phyloP scores from a whole-genome alignment of 345 rosid species.

The Psidium guajava region DNA sequence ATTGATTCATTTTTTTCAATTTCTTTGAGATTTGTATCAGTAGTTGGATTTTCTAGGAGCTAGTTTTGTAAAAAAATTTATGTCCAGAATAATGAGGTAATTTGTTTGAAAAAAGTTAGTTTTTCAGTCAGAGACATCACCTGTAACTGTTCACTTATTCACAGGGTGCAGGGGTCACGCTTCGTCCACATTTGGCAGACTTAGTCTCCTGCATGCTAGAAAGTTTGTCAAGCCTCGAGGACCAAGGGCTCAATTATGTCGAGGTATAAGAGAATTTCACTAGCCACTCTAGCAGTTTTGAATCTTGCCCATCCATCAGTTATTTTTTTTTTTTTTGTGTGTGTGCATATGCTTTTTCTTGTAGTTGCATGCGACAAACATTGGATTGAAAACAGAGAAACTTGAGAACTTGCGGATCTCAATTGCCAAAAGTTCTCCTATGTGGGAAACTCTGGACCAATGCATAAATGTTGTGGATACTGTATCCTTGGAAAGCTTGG shows the following conservation, averaged over 20 bases:
- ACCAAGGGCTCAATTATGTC: constrained; percentile 92
- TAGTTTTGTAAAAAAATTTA: background rate
- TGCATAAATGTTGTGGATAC: constrained; percentile 73
- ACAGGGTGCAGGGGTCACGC: constrained; percentile 88
- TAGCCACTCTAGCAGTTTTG: constrained; percentile 3
- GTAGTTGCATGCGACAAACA: constrained; percentile 95
- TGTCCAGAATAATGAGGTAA: background rate
- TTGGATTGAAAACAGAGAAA: constrained; percentile 86
- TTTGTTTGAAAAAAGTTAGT: background rate
- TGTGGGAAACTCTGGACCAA: constrained; percentile 99
- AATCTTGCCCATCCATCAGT: background rate
- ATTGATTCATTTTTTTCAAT: background rate
- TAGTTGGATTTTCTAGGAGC: background rate
- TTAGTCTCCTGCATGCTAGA: constrained; percentile 97
- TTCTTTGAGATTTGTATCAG: background rate
- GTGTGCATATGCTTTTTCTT: constrained; percentile 8
- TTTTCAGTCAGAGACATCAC: background rate
- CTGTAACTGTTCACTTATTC: background rate
- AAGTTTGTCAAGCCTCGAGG: constrained; percentile 97
- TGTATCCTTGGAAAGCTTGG: constrained; percentile 62
- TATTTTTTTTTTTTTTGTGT: background rate
- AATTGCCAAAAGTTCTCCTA: constrained; percentile 90
- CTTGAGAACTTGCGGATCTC: constrained; percentile 89
- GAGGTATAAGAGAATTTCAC: constrained; percentile 43
- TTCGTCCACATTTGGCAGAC: constrained; percentile 84